phyloP scores from a whole-genome alignment of 2,329 filamentous ascomycete species.

The Proliferodiscus dingleyae region DNA sequence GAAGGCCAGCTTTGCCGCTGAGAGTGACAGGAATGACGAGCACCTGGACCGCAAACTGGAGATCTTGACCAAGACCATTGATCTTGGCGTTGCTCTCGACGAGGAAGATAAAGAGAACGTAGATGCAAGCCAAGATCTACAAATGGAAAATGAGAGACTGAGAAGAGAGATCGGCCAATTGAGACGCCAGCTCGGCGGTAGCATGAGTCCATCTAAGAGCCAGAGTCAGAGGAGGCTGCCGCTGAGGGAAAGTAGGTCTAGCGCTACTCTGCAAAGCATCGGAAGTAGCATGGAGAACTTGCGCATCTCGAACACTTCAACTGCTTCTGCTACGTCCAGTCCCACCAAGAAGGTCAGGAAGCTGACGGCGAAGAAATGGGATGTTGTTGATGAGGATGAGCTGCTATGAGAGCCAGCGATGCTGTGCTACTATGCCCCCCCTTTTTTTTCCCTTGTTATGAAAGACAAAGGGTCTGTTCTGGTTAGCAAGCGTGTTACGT shows the following conservation, averaged over 20 bases:
- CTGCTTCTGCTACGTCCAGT: conserved; percentile 6
- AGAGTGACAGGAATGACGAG: conserved; percentile 75
- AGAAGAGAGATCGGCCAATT: conserved; percentile 59
- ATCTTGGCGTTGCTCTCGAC: conserved; percentile 35
- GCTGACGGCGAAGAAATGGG: conserved; percentile 28
- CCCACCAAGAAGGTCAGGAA: conserved; percentile 29
- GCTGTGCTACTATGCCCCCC: too few relatives aligned
- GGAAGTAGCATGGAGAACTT: conserved; percentile 12
- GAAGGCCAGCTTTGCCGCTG: conserved; percentile 71
- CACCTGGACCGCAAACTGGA: conserved; percentile 88
- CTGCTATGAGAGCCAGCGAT: too few relatives aligned
- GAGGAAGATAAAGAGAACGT: conserved; percentile 55
- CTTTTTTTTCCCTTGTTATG: too few relatives aligned
- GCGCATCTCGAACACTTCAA: conserved; percentile 4
- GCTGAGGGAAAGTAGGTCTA: conserved; percentile 7
- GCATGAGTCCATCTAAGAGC: conserved; percentile 39
- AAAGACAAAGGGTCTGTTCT: too few relatives aligned
- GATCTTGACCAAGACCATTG: conserved; percentile 53
- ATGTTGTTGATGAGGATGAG: conserved; percentile 26
- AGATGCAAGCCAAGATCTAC: conserved; percentile 46
- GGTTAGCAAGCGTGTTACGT: too few relatives aligned
- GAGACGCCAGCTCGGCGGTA: conserved; percentile 56
- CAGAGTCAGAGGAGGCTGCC: conserved; percentile 21
- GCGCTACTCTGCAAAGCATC: not conserved
- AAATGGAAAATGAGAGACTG: conserved; percentile 67